A percentile compares a stretch with the other conserved stretches of the same genome.
Evolutionary conservation across 768 basidiomycete species (phyloP).

Genomic region (Fomitopsis pulvina): DNA sequence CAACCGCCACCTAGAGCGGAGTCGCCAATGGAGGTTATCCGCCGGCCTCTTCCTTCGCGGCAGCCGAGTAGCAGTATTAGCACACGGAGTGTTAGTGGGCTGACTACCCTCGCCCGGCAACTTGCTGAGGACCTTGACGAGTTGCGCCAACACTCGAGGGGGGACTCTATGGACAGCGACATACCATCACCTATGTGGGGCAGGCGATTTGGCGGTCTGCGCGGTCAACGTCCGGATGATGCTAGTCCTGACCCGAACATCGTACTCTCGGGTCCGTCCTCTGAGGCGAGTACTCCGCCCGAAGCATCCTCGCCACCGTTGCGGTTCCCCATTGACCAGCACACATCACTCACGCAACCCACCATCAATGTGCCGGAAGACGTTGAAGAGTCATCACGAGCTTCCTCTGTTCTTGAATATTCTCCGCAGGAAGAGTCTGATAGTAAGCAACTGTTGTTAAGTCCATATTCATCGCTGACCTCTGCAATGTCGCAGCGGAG

Average conservation of each 20-base stretch:
- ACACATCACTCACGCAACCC: constrained; percentile 17
- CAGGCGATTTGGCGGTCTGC: constrained; percentile 15
- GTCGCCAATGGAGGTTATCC: background rate
- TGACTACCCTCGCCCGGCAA: constrained; percentile 33
- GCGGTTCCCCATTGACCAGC: constrained; percentile 23
- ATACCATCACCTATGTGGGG: constrained; percentile 17
- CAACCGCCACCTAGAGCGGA: constrained; percentile 28
- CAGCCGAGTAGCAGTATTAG: constrained; percentile 20
- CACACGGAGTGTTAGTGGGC: constrained; percentile 28
- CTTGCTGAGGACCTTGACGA: constrained; percentile 31
- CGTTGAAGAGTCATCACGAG: constrained; percentile 25
- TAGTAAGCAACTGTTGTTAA: constrained; percentile 28
- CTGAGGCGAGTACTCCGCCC: constrained; percentile 8
- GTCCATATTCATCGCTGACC: constrained; percentile 3
- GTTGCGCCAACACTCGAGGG: constrained; percentile 11
- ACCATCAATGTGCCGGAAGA: constrained; percentile 28
- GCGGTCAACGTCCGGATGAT: constrained; percentile 13
- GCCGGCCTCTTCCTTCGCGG: constrained; percentile 15
- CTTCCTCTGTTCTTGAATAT: constrained; percentile 27
- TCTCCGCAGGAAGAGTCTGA: constrained; percentile 31
- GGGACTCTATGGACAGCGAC: background rate
- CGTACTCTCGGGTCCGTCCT: constrained; percentile 14
- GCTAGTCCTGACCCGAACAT: constrained; percentile 12
- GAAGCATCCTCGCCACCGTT: constrained; percentile 14
- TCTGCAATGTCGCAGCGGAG: constrained; percentile 26